Evolutionary conservation across 495 filamentous ascomycete species (phyloP).

Genomic region (Penicillium angulare): DNA sequence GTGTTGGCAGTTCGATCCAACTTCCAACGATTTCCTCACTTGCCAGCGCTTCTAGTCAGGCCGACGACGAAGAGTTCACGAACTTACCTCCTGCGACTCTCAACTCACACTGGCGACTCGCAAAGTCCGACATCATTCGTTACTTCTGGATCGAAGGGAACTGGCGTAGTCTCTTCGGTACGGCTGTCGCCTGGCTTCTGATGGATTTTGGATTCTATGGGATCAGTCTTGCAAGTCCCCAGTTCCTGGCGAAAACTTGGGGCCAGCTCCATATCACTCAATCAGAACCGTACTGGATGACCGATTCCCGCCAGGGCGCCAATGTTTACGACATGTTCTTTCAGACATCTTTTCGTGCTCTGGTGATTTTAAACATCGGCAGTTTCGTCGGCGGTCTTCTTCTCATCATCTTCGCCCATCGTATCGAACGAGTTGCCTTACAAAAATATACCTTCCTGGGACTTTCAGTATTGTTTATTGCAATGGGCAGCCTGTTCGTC

Average conservation of each 20-base stretch:
- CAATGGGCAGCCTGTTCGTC: conserved; percentile 48
- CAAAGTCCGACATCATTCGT: conserved; percentile 39
- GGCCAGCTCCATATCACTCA: conserved; percentile 32
- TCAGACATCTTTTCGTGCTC: conserved; percentile 35
- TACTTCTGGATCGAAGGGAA: conserved; percentile 53
- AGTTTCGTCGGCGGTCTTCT: conserved; percentile 46
- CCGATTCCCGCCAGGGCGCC: conserved; percentile 27
- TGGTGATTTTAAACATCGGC: conserved; percentile 45
- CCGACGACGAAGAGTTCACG: conserved; percentile 20
- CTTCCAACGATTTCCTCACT: conserved; percentile 24
- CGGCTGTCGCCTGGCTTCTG: conserved; percentile 49
- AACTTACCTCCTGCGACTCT: conserved; percentile 35
- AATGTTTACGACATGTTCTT: conserved; percentile 41
- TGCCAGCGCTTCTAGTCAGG: conserved; percentile 24
- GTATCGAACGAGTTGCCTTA: conserved; percentile 46
- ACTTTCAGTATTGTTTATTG: conserved; percentile 47
- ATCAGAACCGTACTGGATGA: conserved; percentile 38
- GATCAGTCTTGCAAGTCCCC: conserved; percentile 49
- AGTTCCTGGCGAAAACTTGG: conserved; percentile 45
- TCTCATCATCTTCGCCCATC: conserved; percentile 43
- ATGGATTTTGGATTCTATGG: conserved; percentile 59
- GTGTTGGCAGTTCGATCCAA: conserved; percentile 20
- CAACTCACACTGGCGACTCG: conserved; percentile 45
- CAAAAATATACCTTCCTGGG: conserved; percentile 50
- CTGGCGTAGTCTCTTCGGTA: conserved; percentile 50